These are phyloP conservation scores for Wickerhamomyces strasburgensis DNA, from an alignment of 805 yeast genomes.

Conservation along the genomic window DNA sequence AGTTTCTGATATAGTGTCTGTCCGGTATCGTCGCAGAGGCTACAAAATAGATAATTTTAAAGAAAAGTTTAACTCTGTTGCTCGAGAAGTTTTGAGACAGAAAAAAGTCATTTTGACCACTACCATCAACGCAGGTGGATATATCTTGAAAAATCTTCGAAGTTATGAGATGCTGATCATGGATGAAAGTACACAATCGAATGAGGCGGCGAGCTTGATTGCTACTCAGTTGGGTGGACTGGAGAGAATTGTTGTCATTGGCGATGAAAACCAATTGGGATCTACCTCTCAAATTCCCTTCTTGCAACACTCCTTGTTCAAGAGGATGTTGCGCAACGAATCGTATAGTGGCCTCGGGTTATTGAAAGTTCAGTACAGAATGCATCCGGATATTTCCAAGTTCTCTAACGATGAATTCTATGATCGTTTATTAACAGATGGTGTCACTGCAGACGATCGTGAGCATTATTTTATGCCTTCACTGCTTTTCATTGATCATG, in stretches of 20 bases:
- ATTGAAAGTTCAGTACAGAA: slow-evolving; percentile 66
- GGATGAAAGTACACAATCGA: slow-evolving; percentile 77
- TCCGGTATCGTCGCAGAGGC: slow-evolving; percentile 36
- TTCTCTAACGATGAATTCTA: slow-evolving; percentile 53
- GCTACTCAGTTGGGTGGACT: slow-evolving; percentile 68
- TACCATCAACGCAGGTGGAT: slow-evolving; percentile 67
- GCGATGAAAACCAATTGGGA: slow-evolving; percentile 72
- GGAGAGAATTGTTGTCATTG: slow-evolving; percentile 63
- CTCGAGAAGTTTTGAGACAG: slow-evolving; percentile 45
- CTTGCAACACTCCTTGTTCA: slow-evolving; percentile 62
- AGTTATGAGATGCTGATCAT: slow-evolving; percentile 69
- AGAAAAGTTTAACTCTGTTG: too few relatives aligned
- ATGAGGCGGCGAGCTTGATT: slow-evolving; percentile 66
- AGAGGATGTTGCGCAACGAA: slow-evolving; percentile 58
- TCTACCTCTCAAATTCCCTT: slow-evolving; percentile 66
- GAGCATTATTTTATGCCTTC: slow-evolving; percentile 43
- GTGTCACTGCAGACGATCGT: slow-evolving; percentile 52
- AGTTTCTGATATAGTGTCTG: slow-evolving; percentile 45
- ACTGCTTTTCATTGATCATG: slow-evolving; percentile 55
- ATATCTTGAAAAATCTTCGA: slow-evolving; percentile 49
- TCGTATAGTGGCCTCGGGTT: slow-evolving; percentile 56
- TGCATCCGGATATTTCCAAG: slow-evolving; percentile 60
- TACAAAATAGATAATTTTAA: slow-evolving; percentile 37
- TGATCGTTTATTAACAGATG: slow-evolving; percentile 46
- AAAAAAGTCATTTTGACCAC: slow-evolving; percentile 72